Evolutionary conservation across 768 basidiomycete genomes (phyloP), one percentile per base, ranked within the genome.

Genomic region (Pleurotus ostreatus): DNA sequence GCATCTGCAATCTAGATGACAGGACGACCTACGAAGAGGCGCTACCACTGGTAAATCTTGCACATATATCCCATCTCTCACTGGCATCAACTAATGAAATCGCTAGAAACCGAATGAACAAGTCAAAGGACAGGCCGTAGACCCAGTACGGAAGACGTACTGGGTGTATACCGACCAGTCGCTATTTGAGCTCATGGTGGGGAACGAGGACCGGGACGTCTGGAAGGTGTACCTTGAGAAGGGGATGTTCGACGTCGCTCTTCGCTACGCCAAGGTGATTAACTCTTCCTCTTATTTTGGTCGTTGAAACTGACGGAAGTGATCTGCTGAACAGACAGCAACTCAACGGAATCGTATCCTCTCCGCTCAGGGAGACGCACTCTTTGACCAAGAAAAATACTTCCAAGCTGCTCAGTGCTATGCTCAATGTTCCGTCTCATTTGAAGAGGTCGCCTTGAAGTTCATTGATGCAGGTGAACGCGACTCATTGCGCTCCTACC

Each of bases 81-180:
- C 49, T n/a, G 5, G 16, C 13, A 2, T 44, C 8, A 8, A 34
- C 30, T 34, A 34, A 34, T 8, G 11, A 13, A 7, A 49, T 46
- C 37, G 23, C 5, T 66, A 97, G 94, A 88, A 85, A 80, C 75
- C 83, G 5, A 82, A 80, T 23, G 93, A 96, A 65, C 73, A 71
- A 37, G 84, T 92, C 15, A 75, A 82, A 25, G 92, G 88, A 0
- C 72, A 98, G 30, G 82, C 88, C 4, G 81, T 89, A 7, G 97
- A 99, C 70, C 89, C 89, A 15, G 85, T 92, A 3, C 83, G 89
- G 7, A 86, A 84, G 69, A 98, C 96, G 12, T 95, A 88, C 63
- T 99, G 97, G 97, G 82, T 94, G 1, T 95, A 88, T 66, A 95
- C 95, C 0, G 86, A 92, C 60, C 84, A 86, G 59, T 89, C 92